These are phyloP conservation scores for Garcileccinum viscosum DNA, from an alignment of 1,284 basidiomycete genomes.

Conservation along the genomic window DNA sequence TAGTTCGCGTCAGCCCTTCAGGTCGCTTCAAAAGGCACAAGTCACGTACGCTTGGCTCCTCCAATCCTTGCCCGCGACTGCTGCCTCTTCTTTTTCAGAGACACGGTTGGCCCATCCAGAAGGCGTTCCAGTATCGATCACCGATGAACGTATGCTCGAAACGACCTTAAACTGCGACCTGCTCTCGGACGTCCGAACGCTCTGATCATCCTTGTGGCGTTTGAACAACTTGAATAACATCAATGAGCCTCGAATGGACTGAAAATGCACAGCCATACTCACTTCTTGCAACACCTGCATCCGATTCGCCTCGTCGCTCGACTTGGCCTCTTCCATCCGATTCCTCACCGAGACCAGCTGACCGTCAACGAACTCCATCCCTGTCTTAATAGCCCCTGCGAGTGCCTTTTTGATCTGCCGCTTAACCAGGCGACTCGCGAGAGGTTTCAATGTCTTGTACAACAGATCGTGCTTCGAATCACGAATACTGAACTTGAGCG, in stretches of 20 bases:
- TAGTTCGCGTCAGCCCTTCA: slow-evolving; percentile 11
- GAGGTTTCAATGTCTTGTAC: slow-evolving; percentile 82
- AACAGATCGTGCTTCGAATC: slow-evolving; percentile 92
- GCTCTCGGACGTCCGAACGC: slow-evolving; percentile 48
- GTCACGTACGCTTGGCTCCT: slow-evolving; percentile 64
- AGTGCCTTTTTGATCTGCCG: slow-evolving; percentile 89
- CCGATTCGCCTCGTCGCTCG: slow-evolving; percentile 54
- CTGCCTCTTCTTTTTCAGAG: slow-evolving; percentile 62
- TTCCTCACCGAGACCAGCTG: slow-evolving; percentile 85
- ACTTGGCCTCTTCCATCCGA: slow-evolving; percentile 74
- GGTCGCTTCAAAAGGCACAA: background rate
- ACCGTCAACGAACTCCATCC: slow-evolving; percentile 85
- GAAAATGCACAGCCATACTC: slow-evolving; percentile 12
- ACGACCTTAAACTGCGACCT: slow-evolving; percentile 78
- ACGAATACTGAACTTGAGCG: slow-evolving; percentile 89
- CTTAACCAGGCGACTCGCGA: slow-evolving; percentile 86
- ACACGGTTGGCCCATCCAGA: slow-evolving; percentile 74
- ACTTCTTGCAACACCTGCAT: slow-evolving; percentile 75
- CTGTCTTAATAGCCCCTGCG: slow-evolving; percentile 77
- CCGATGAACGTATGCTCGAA: slow-evolving; percentile 64
- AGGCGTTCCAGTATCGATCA: slow-evolving; percentile 70
- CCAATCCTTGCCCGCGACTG: slow-evolving; percentile 63
- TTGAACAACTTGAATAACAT: slow-evolving; percentile 55
- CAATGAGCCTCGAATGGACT: background rate
- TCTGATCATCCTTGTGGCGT: slow-evolving; percentile 60